These are phyloP conservation scores for Colletotrichum filicis DNA, from an alignment of 2,329 filamentous ascomycete genomes.

Conservation along the genomic window DNA sequence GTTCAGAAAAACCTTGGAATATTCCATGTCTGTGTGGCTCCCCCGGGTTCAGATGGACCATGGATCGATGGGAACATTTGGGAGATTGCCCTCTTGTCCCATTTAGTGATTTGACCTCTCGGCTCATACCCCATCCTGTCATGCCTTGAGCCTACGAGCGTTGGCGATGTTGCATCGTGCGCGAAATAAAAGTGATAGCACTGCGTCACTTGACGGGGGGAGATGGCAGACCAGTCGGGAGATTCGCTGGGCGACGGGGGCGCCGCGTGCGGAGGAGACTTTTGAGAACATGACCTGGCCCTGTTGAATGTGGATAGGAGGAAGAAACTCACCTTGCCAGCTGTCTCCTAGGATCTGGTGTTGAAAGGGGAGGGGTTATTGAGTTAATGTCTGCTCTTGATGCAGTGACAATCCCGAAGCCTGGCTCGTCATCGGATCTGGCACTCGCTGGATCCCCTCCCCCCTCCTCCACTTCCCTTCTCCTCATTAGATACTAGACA, in stretches of 20 bases:
- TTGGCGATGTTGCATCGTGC: background rate
- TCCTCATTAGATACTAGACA: background rate
- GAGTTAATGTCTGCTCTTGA: slow-evolving; percentile 8
- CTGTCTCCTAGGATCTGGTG: background rate
- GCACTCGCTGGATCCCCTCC: background rate
- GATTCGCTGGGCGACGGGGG: slow-evolving; percentile 7
- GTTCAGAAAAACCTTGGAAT: slow-evolving; percentile 10
- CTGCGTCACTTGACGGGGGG: background rate
- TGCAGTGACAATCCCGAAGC: background rate
- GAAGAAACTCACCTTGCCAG: background rate
- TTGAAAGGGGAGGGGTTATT: background rate
- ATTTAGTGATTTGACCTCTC: background rate
- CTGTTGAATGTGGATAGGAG: background rate
- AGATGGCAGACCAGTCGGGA: slow-evolving; percentile 15
- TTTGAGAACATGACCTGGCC: background rate
- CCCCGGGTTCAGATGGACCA: slow-evolving; percentile 9
- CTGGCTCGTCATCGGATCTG: slow-evolving; percentile 9
- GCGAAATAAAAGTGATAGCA: background rate
- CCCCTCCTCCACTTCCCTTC: background rate
- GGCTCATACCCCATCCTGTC: background rate
- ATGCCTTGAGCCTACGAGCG: background rate
- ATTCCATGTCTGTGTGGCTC: slow-evolving; percentile 7
- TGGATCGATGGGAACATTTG: background rate
- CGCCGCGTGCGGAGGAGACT: slow-evolving; percentile 8
- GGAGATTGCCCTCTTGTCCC: slow-evolving; percentile 1